Conservation (phyloP, 129 eudicot species). For the Pulicaria dysenterica region DNA sequence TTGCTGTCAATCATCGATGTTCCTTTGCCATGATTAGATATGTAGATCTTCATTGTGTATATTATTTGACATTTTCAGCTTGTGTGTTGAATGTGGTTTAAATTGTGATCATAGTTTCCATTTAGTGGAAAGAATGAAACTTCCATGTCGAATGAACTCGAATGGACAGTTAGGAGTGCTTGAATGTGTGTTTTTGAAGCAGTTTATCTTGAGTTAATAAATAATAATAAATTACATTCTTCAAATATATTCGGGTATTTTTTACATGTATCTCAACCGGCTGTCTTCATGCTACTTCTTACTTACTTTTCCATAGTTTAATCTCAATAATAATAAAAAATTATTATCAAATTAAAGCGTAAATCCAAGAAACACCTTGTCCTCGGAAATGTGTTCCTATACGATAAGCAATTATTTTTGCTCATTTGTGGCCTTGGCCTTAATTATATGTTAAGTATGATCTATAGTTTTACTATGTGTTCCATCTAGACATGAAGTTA, state of each 20-base stretch:
- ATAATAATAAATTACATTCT: not conserved
- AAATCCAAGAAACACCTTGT: not conserved
- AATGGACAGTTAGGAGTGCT: constrained; percentile 3
- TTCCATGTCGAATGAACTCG: not conserved
- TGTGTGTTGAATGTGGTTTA: not conserved
- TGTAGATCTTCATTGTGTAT: not conserved
- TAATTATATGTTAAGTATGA: not conserved
- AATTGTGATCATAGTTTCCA: too few relatives aligned
- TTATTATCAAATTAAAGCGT: not conserved
- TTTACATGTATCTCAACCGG: not conserved
- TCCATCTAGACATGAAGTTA: not conserved
- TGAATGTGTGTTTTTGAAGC: constrained; percentile 7
- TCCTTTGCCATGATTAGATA: not conserved
- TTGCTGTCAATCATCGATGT: not conserved
- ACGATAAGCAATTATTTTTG: not conserved
- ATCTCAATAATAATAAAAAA: not conserved
- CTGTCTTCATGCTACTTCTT: not conserved
- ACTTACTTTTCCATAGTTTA: not conserved
- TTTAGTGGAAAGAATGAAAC: not conserved
- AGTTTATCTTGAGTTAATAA: not conserved
- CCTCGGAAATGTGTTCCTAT: not conserved
- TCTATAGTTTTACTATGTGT: not conserved
- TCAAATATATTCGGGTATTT: not conserved
- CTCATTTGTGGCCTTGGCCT: not conserved
- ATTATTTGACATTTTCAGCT: not conserved